Base-by-base conservation (phyloP, 2,329 filamentous ascomycete species). In the Aspergillus quadricinctus region DNA sequence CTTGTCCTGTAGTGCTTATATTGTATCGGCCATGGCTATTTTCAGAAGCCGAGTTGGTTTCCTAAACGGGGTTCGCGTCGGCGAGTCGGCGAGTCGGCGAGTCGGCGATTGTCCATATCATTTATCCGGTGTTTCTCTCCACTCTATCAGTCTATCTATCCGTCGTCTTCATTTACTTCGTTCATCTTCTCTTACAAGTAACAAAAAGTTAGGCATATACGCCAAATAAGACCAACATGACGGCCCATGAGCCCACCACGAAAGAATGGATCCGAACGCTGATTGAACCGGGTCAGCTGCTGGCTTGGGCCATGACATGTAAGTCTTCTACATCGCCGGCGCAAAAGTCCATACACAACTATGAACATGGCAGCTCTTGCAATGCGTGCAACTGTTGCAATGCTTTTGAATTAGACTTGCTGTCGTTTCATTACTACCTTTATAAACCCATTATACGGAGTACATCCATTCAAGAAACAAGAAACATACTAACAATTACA, bases 221-320 rank as follows among this genome's bases (percentile, higher is more conserved):
- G 50, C 35, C 23, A 56, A 46, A 17, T 37, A 37, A 37, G 14
- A 7, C 7, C 9, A 57, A 51, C 46, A 53, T 56, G 35, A 53
- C 53, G 3, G 29, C 23, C 3, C 31, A 52, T 19, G 55, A 59
- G 21, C 57, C 51, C 4, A 53, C 61, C 25, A 61, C 53, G 7
- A 23, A 31, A 6, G 51, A 64, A 54, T 64, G 66, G 51, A 28
- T 69, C 31, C 45, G 46, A 3, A 50, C 50, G 19, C 51, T 71
- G 21, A 23, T 66, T 4, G 68, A 67, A n/a, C 68, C 68, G 4
- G 64, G 61, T 5, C n/a, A 52, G 4, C 56, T 71, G 43, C 58
- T 70, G 57, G 35, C 53, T 4, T 64, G 56, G 59, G 67, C 67
- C 4, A 65, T 69, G 57, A 62, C 62, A 23, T 62, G 68, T 71